A percentile compares a stretch with the other conserved stretches of the same genome.
phyloP scores from a whole-genome alignment of 345 rosid genomes.

The Eucalyptus coolabah region DNA sequence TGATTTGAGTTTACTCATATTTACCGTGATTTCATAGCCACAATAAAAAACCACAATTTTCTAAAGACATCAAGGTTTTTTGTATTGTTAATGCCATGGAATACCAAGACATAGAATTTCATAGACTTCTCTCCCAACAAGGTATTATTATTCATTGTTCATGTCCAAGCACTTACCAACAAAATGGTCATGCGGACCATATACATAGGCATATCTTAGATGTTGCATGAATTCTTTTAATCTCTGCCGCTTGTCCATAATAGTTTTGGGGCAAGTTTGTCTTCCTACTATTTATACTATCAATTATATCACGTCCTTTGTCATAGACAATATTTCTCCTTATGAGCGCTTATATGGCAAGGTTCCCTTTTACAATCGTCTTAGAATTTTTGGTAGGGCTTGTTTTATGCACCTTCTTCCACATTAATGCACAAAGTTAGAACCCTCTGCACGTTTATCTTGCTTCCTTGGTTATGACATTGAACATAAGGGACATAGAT shows the following conservation, averaged over 20 bases:
- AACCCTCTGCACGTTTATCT: background rate
- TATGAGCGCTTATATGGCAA: background rate
- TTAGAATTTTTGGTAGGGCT: background rate
- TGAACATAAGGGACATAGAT: background rate
- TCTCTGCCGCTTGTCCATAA: background rate
- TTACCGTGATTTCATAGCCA: background rate
- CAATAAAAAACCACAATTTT: background rate
- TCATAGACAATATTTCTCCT: background rate
- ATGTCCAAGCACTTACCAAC: background rate
- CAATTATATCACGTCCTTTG: background rate
- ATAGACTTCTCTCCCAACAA: background rate
- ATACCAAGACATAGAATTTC: background rate
- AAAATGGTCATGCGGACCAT: background rate
- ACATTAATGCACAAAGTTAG: background rate
- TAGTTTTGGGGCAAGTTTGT: background rate
- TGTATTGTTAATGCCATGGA: background rate
- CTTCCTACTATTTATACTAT: background rate
- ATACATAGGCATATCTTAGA: background rate
- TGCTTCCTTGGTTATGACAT: background rate
- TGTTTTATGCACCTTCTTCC: background rate
- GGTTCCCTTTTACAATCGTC: background rate
- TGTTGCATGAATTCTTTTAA: background rate
- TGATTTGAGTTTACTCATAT: too few relatives aligned
- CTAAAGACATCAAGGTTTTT: background rate
- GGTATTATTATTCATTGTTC: background rate